Base-by-base conservation (phyloP, 2,329 filamentous ascomycete species). In the Microsporum audouinii region DNA sequence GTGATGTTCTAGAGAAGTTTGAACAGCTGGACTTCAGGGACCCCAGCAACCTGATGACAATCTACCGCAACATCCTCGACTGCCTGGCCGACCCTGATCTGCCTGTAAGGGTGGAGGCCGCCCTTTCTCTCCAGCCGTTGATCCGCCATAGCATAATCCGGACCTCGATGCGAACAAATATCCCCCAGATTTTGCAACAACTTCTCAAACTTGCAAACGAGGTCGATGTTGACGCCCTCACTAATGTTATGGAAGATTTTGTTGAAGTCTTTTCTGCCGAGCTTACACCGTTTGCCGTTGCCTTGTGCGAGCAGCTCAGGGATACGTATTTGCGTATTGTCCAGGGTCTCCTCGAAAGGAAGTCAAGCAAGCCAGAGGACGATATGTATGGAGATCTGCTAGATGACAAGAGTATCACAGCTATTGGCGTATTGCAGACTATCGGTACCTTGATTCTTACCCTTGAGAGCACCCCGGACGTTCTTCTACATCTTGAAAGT, bases 191-290 rank as follows among this genome's bases (percentile, higher is more conserved):
- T 70, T 99, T 99, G 94, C 95, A 97, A 76, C 92, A 99, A 75
- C 82, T 99, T 12, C 81, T 99, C 60, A 97, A 97, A 78, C 80
- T 99, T 61, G 92, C 94, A 33, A 99, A 99, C 71, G 94, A 99
- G 76, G 94, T 95, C 62, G 94, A 99, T 71, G 92, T 99, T 56
- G 94, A 99, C 74, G 91, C 94, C 3, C 80, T 99, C 45, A 92
- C 94, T 27, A 97, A 97, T 70, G 94, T 99, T 43, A 99, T 99
- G 94, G 94, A 99, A 75, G 94, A 99, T 71, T 99, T 99, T 71
- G 94, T 99, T 53, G 94, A 99, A 74, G 91, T 97, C 1, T 99
- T 99, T 71, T 92, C 94, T n/a, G 83, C 90, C 2, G 94, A 99
- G 73, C 82, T 99, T 55, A 97, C 94, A 4, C 94, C 94, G 2